These are phyloP conservation scores for Ustilago nuda DNA, from an alignment of 1,284 basidiomycete species.

Conservation along the genomic window DNA sequence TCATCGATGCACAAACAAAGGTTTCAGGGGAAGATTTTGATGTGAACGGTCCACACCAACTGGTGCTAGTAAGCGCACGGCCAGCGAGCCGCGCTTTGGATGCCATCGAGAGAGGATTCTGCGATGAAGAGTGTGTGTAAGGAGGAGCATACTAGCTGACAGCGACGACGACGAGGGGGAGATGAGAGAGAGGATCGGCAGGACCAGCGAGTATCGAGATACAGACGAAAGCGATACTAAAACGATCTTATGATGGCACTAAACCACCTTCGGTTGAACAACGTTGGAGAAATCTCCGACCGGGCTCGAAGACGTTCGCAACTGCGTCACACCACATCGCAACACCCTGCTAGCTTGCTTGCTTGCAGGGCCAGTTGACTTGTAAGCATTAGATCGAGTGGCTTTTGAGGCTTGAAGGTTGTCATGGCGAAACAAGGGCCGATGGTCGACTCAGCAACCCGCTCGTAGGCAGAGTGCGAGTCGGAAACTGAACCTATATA, in stretches of 20 bases:
- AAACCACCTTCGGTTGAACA: neutral
- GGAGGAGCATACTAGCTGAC: neutral
- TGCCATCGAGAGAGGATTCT: neutral
- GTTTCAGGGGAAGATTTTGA: neutral
- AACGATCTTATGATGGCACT: neutral
- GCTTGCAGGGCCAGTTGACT: neutral
- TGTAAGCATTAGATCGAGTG: neutral
- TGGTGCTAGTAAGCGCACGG: neutral
- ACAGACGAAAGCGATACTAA: neutral
- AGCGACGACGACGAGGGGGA: too few species aligned
- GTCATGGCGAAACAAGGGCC: neutral
- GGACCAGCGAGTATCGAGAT: neutral
- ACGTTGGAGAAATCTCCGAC: neutral
- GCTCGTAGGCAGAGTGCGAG: neutral
- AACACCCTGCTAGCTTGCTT: neutral
- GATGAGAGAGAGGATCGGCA: neutral
- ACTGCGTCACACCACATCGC: neutral
- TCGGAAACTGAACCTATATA: neutral
- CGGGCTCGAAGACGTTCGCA: neutral
- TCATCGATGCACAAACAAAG: neutral
- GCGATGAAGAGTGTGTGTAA: neutral
- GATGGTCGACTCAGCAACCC: neutral
- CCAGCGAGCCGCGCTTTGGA: neutral
- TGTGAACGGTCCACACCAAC: neutral
- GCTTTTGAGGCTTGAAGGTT: constrained; percentile 3